Evolutionary conservation across 202 grass and related monocot species (phyloP), one percentile per base, ranked within the genome.

Genomic region (Schoenoplectus triqueter): DNA sequence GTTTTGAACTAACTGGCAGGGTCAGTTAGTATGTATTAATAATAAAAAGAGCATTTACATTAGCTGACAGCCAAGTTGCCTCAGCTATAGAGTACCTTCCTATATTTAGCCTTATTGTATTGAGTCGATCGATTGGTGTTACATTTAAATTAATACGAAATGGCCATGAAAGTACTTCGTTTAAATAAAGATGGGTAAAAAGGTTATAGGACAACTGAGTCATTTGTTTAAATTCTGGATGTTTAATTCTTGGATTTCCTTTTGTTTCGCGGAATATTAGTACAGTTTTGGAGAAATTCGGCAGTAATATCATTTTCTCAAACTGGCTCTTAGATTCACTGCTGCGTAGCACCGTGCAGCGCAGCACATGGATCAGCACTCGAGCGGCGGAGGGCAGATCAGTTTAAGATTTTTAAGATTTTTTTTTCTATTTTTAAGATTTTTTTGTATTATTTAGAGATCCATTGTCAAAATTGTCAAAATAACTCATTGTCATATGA

Each of bases 271-370:
- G 95, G 95, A 87, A 92, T 92, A 92, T 95, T 64, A 91, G 78
- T 83, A 84, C 2, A 1, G 87, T 84, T 18, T 82, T 98, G 78
- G 73, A 90, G 84, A 93, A 92, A 68, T 98, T 98, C 84, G 91
- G 89, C 62, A 95, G 95, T 86, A 98, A 95, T 68, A 95, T 98
- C 52, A 95, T 98, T 85, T 98, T 98, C 78, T 98, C 94, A 81
- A 98, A 98, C 64, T 92, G 92, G 31, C 91, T 98, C 69, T 88
- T 95, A 0, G 92, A 98, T 82, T 92, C 95, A 31, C 31, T 31
- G 31, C 31, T 50, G 31, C 31, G 31, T 1, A 31, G 31, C 31
- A 31, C 31, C 31, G 31, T 31, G 31, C 31, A 31, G 31, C 31
- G 31, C 31, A 31, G 31, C n/a, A 31, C 31, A 1, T 31, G 31